Percentiles rank a stretch among this genome's conserved stretches.
Evolutionary conservation across 352 stramenopile genomes (phyloP).

Genomic region (Pythium insidiosum): DNA sequence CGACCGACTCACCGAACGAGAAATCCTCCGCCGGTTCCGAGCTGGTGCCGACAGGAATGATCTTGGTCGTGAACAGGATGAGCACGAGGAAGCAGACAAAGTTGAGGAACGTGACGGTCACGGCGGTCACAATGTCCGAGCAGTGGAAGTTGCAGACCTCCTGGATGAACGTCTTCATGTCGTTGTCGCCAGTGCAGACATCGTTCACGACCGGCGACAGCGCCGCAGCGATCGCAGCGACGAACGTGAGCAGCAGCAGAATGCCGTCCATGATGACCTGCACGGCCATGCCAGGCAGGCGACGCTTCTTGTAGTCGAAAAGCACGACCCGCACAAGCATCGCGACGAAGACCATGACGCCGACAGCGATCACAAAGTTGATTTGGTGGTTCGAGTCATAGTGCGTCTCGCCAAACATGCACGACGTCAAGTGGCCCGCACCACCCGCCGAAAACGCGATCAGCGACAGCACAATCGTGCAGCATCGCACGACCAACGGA

Average conservation of each 20-base stretch:
- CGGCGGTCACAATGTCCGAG: conserved; percentile 39
- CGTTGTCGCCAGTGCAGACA: conserved; percentile 41
- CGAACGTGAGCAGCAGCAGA: conserved; percentile 53
- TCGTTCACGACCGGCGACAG: conserved; percentile 41
- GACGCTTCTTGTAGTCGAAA: conserved; percentile 53
- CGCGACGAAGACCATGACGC: conserved; percentile 23
- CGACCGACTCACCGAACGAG: conserved; percentile 28
- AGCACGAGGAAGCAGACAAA: conserved; percentile 47
- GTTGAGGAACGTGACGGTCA: conserved; percentile 42
- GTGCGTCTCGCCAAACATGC: conserved; percentile 34
- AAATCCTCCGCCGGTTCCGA: conserved; percentile 29
- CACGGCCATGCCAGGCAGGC: conserved; percentile 25
- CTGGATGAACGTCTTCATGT: conserved; percentile 37
- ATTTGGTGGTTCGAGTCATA: conserved; percentile 46
- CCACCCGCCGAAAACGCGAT: conserved; percentile 28
- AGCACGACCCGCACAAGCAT: conserved; percentile 27
- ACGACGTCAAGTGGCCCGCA: conserved; percentile 38
- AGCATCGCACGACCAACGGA: conserved; percentile 25
- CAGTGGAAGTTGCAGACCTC: conserved; percentile 64
- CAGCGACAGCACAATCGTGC: conserved; percentile 34
- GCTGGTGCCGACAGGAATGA: conserved; percentile 17
- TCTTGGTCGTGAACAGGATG: conserved; percentile 40
- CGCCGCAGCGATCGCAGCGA: conserved; percentile 37
- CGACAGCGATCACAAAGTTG: conserved; percentile 45
- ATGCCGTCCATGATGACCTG: conserved; percentile 39